These are phyloP conservation scores for Penicillium sp. DNA, from an alignment of 2,329 filamentous ascomycete species.

Conservation along the genomic window DNA sequence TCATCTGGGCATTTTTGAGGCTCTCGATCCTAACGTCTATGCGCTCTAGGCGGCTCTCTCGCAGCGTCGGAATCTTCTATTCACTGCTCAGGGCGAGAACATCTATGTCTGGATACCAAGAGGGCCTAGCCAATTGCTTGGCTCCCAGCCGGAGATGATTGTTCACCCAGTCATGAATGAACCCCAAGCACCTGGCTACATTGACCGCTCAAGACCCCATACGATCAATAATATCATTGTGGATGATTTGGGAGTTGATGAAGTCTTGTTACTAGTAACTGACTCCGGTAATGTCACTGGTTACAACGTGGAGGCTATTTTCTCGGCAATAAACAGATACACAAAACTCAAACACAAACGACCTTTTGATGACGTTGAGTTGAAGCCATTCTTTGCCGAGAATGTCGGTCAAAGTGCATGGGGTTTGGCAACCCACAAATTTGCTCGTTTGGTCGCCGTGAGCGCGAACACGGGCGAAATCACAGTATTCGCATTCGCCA, in stretches of 20 bases:
- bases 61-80: slow-evolving; percentile 50
- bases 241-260: slow-evolving; percentile 68
- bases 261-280: slow-evolving; percentile 67
- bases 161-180: slow-evolving; percentile 47
- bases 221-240: slow-evolving; percentile 69
- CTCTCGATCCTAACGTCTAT: slow-evolving; percentile 6
- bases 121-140: slow-evolving; percentile 43
- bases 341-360: slow-evolving; percentile 18
- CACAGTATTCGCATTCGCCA: slow-evolving; percentile 61
- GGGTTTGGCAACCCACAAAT: slow-evolving; percentile 80
- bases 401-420: slow-evolving; percentile 81
- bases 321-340: slow-evolving; percentile 46
- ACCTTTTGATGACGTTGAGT: slow-evolving; percentile 35
- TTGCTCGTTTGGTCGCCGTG: slow-evolving; percentile 82
- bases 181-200: slow-evolving; percentile 51
- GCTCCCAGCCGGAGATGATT: slow-evolving; percentile 41
- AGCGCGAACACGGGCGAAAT: slow-evolving; percentile 71
- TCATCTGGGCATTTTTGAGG: background rate
- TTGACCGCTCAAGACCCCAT: slow-evolving; percentile 58
- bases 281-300: slow-evolving; percentile 76
- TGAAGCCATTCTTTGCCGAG: slow-evolving; percentile 67
- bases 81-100: slow-evolving; percentile 43
- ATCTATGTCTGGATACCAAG: slow-evolving; percentile 50
- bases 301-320: slow-evolving; percentile 63
- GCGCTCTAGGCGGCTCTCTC: slow-evolving; percentile 45